These are phyloP conservation scores for Naegleria lovaniensis DNA, from an alignment of 208 protist genomes.

Conservation along the genomic window DNA sequence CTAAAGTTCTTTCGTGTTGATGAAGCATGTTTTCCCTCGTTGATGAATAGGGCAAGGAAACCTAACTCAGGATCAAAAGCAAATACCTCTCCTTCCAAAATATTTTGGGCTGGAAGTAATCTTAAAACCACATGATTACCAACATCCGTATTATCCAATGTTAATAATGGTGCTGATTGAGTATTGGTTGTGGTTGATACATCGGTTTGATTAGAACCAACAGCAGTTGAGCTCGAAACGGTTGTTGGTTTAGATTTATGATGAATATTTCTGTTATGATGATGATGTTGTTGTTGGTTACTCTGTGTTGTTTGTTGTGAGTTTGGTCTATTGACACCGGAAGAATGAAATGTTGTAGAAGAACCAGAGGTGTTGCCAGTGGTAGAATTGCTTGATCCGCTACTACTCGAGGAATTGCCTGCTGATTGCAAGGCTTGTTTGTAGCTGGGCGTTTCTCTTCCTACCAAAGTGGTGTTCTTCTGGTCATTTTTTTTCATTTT, in stretches of 20 bases:
- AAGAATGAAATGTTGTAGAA: background rate
- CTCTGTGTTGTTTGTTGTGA: no score
- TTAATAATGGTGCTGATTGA: background rate
- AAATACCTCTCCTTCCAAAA: constrained; percentile 4
- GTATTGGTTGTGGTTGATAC: background rate
- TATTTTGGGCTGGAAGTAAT: background rate
- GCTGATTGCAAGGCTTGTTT: background rate
- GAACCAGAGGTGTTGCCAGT: background rate
- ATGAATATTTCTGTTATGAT: background rate
- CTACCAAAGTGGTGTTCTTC: background rate
- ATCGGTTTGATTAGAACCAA: background rate
- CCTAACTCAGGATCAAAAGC: background rate
- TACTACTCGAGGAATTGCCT: background rate
- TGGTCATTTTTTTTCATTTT: constrained; percentile 11
- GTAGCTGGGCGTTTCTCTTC: background rate
- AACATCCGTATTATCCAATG: background rate
- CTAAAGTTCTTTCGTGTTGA: constrained; percentile 10
- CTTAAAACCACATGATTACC: background rate
- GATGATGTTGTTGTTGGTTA: background rate
- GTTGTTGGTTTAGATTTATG: background rate
- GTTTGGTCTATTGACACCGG: background rate
- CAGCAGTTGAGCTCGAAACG: background rate
- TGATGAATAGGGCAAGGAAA: background rate
- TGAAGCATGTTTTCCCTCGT: background rate
- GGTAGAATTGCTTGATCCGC: background rate